These are phyloP conservation scores for Dorcoceras hygrometricum DNA, from an alignment of 257 asterid genomes.

Conservation along the genomic window DNA sequence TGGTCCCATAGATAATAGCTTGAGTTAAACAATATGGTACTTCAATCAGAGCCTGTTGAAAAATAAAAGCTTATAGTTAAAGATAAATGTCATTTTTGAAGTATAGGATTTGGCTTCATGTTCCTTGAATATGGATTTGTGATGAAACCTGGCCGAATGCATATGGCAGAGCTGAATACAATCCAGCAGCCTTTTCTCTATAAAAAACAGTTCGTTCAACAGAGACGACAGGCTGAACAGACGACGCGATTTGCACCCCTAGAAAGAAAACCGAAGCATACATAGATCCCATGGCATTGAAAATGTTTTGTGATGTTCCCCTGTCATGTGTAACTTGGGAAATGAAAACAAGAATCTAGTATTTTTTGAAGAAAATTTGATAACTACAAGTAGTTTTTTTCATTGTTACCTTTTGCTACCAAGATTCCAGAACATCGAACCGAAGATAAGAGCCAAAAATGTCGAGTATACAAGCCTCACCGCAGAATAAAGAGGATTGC, in stretches of 20 bases:
- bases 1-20: slow-evolving; percentile 25
- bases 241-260: slow-evolving; percentile 22
- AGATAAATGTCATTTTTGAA: neutral
- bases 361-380: neutral
- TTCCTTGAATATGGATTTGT: neutral
- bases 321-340: slow-evolving; percentile 4
- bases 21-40: slow-evolving; percentile 34
- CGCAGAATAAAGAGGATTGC: slow-evolving; percentile 41
- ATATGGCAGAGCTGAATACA: slow-evolving; percentile 40
- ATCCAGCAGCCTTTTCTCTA: slow-evolving; percentile 45
- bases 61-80: neutral
- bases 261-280: slow-evolving; percentile 24
- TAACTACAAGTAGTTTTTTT: neutral
- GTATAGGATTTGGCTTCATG: neutral
- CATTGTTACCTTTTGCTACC: slow-evolving; percentile 27
- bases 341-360: neutral
- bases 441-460: slow-evolving; percentile 25
- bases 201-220: slow-evolving; percentile 31
- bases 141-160: slow-evolving; percentile 39
- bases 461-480: slow-evolving; percentile 33
- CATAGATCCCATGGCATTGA: slow-evolving; percentile 33
- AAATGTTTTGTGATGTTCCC: slow-evolving; percentile 20
- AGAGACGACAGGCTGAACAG: slow-evolving; percentile 31
- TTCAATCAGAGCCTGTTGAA: slow-evolving; percentile 28
- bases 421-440: slow-evolving; percentile 30